Conservation (phyloP, 2,329 filamentous ascomycete species). For the Leptographium procerum region DNA sequence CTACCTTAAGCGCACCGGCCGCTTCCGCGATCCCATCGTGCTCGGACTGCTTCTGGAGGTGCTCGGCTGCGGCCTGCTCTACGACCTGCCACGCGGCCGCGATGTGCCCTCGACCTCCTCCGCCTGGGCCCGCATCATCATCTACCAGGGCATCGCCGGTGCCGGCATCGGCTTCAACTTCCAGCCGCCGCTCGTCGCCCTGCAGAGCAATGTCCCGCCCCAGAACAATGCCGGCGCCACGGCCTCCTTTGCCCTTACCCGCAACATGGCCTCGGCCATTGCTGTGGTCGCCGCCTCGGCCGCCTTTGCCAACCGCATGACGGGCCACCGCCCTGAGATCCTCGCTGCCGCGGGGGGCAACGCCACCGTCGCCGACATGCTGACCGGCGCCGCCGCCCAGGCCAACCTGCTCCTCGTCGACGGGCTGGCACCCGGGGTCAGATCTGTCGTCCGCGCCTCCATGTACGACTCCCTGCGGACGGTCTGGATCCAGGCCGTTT, state of each 20-base stretch:
- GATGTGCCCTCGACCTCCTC: conserved; percentile 24
- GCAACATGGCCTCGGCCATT: conserved; percentile 27
- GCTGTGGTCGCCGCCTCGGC: conserved; percentile 11
- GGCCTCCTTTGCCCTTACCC: conserved; percentile 43
- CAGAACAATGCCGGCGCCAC: conserved; percentile 49
- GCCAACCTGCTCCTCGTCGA: conserved; percentile 31
- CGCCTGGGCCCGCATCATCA: conserved; percentile 27
- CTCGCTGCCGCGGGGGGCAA: conserved; percentile 6
- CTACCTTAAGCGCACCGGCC: conserved; percentile 17
- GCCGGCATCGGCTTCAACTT: conserved; percentile 47
- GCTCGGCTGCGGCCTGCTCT: conserved; percentile 42
- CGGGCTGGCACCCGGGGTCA: conserved; percentile 28
- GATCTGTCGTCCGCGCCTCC: conserved; percentile 32
- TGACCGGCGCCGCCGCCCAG: conserved; percentile 10
- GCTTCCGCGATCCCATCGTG: conserved; percentile 40
- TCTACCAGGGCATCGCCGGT: conserved; percentile 44
- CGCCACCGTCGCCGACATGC: background rate
- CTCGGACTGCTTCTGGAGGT: conserved; percentile 38
- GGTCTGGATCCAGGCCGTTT: conserved; percentile 47
- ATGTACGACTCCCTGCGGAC: conserved; percentile 37
- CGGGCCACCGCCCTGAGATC: conserved; percentile 3
- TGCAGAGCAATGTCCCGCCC: conserved; percentile 46
- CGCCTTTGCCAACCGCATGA: conserved; percentile 12
- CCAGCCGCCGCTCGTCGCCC: conserved; percentile 46
- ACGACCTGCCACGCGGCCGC: conserved; percentile 31